Conservation (phyloP, 805 yeast species). For the Clavispora santaluciae region DNA sequence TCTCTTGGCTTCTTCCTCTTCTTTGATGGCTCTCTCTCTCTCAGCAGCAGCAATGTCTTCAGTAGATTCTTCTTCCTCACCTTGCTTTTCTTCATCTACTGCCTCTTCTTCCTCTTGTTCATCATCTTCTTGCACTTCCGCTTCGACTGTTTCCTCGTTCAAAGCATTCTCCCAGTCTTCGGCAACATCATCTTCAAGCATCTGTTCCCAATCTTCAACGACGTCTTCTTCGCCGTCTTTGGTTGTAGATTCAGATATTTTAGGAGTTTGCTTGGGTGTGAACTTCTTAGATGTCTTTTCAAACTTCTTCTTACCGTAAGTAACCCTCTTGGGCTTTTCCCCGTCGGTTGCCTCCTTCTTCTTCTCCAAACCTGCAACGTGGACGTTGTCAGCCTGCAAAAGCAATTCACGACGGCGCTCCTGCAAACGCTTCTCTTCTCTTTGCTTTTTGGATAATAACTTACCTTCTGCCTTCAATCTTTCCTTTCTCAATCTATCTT, state of each 20-base stretch:
- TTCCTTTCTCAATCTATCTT: slow-evolving; percentile 80
- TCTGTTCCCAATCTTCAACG: slow-evolving; percentile 17
- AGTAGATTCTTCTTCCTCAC: slow-evolving; percentile 6
- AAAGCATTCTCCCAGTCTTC: slow-evolving; percentile 43
- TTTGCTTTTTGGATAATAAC: slow-evolving; percentile 87
- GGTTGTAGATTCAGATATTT: slow-evolving; percentile 11
- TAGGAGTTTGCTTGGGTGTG: slow-evolving; percentile 23
- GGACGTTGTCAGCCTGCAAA: slow-evolving; percentile 65
- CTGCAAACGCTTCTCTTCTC: slow-evolving; percentile 78
- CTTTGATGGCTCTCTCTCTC: slow-evolving; percentile 8
- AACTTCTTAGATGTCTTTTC: slow-evolving; percentile 34
- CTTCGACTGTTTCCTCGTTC: slow-evolving; percentile 26
- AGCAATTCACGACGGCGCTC: slow-evolving; percentile 89
- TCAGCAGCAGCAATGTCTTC: slow-evolving; percentile 12
- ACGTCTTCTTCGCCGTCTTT: slow-evolving; percentile 23
- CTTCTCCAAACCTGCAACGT: slow-evolving; percentile 66
- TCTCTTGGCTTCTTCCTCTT: slow-evolving; percentile 22
- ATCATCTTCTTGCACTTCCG: slow-evolving; percentile 21
- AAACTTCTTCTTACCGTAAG: slow-evolving; percentile 70
- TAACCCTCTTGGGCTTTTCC: slow-evolving; percentile 59
- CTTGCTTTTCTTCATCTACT: slow-evolving; percentile 18
- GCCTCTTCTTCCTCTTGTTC: slow-evolving; percentile 24
- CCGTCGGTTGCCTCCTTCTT: slow-evolving; percentile 15
- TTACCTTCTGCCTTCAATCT: slow-evolving; percentile 96
- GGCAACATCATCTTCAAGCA: slow-evolving; percentile 47